phyloP scores from a whole-genome alignment of 1,139 yeast species.

The Yamadazyma spencermartinsiae region DNA sequence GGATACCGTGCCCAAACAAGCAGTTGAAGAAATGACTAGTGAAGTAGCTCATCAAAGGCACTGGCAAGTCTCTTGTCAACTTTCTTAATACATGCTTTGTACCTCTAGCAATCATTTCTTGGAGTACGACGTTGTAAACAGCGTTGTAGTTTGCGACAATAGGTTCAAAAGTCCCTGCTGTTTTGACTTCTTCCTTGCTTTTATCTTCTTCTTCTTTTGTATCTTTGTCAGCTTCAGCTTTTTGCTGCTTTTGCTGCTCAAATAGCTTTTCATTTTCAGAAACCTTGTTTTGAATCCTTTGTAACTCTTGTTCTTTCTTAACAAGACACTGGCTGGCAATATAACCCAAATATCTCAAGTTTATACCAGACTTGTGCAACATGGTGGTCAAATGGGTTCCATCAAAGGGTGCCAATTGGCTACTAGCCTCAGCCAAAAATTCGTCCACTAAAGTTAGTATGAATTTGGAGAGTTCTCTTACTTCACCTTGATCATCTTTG shows the following conservation, averaged over 20 bases:
- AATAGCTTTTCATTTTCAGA: slow-evolving; percentile 26
- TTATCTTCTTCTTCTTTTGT: slow-evolving; percentile 30
- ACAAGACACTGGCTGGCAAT: slow-evolving; percentile 40
- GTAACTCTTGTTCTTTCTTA: slow-evolving; percentile 26
- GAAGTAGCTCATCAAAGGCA: slow-evolving; percentile 54
- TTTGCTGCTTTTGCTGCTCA: slow-evolving; percentile 25
- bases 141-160: slow-evolving; percentile 44
- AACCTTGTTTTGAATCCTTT: slow-evolving; percentile 22
- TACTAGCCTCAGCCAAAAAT: slow-evolving; percentile 57
- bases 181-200: slow-evolving; percentile 23
- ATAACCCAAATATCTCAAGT: slow-evolving; percentile 81
- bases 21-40: slow-evolving; percentile 75
- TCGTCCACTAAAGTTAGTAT: slow-evolving; percentile 64
- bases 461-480: slow-evolving; percentile 67
- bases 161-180: slow-evolving; percentile 46
- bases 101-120: slow-evolving; percentile 80
- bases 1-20: slow-evolving; percentile 55
- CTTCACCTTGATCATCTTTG: slow-evolving; percentile 56
- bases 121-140: slow-evolving; percentile 50
- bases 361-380: slow-evolving; percentile 83
- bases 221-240: slow-evolving; percentile 29
- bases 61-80: slow-evolving; percentile 49
- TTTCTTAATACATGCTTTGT: slow-evolving; percentile 71
- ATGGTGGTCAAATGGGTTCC: slow-evolving; percentile 70
- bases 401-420: slow-evolving; percentile 70